Evolutionary conservation across 2,329 filamentous ascomycete genomes (phyloP).

Genomic region (Cercospora brassicicola): DNA sequence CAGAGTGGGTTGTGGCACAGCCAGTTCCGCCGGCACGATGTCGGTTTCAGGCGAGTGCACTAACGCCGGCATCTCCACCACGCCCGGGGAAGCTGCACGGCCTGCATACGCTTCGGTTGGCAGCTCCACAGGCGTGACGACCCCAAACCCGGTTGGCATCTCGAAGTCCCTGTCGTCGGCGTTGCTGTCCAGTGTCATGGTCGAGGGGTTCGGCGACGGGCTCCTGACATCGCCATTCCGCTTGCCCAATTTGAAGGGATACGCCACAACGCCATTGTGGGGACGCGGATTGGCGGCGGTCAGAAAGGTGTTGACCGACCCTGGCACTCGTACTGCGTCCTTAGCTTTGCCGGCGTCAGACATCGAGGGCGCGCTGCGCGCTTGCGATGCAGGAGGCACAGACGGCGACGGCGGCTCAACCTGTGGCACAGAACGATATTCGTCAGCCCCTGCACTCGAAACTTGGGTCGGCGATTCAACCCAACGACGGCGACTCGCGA

Average conservation of each 20-base stretch:
- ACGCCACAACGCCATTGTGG: constrained; percentile 66
- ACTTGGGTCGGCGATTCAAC: constrained; percentile 2
- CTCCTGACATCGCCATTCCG: constrained; percentile 35
- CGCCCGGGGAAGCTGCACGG: constrained; percentile 7
- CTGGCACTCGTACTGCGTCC: constrained; percentile 30
- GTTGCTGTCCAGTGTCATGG: constrained; percentile 32
- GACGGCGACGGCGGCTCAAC: constrained; percentile 8
- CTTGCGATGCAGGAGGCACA: not conserved
- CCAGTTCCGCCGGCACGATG: constrained; percentile 16
- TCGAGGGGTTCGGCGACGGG: constrained; percentile 28
- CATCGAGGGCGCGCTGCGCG: constrained; percentile 11
- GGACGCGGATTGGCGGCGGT: constrained; percentile 62
- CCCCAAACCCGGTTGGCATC: constrained; percentile 9
- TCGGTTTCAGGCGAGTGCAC: constrained; percentile 20
- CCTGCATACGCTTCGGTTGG: constrained; percentile 4
- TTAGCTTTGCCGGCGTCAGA: constrained; percentile 23
- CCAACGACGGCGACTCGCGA: constrained; percentile 2
- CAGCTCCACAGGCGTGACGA: constrained; percentile 18
- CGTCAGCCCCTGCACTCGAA: constrained; percentile 10
- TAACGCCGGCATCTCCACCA: constrained; percentile 12
- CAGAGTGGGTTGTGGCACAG: constrained; percentile 13
- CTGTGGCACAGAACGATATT: constrained; percentile 5
- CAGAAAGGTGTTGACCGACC: constrained; percentile 48
- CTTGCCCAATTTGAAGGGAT: constrained; percentile 64
- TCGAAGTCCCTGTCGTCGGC: constrained; percentile 2